A percentile compares a stretch with the other conserved stretches of the same genome.
Evolutionary conservation across 225 moss, liverwort and hornwort genomes (phyloP).

Genomic region (Bryoerythrophyllum caledonicum): DNA sequence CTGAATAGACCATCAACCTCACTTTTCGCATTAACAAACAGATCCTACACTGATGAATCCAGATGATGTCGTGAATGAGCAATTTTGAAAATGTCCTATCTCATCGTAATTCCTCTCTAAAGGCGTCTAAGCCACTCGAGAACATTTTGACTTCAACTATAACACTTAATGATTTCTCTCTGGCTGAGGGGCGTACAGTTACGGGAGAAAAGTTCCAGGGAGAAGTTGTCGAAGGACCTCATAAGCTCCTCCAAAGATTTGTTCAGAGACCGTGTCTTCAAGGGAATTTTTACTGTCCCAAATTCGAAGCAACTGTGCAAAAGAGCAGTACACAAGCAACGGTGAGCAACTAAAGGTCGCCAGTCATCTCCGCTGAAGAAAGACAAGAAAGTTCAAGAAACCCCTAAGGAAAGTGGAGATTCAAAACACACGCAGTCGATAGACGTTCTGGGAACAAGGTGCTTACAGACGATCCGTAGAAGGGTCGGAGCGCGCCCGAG

Average conservation of each 20-base stretch:
- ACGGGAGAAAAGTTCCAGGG: conserved; percentile 55
- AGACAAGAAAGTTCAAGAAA: not conserved
- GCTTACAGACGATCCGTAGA: too few relatives aligned
- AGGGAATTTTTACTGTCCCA: conserved; percentile 59
- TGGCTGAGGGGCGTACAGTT: conserved; percentile 37
- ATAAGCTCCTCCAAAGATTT: conserved; percentile 56
- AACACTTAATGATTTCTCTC: conserved; percentile 1
- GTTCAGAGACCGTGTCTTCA: conserved; percentile 46
- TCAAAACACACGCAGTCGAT: not conserved
- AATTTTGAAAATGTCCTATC: not conserved
- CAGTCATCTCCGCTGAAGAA: not conserved
- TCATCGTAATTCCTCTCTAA: not conserved
- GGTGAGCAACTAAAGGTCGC: conserved; percentile 1
- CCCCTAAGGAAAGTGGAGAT: not conserved
- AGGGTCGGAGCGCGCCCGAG: too few relatives aligned
- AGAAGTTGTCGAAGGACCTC: conserved; percentile 58
- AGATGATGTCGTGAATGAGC: not conserved
- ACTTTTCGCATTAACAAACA: not conserved
- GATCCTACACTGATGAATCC: not conserved
- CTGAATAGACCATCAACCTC: not conserved
- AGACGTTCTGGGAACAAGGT: not conserved
- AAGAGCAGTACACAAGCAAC: not conserved
- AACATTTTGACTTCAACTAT: not conserved
- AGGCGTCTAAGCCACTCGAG: not conserved
- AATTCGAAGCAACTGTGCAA: conserved; percentile 71